Conservation (phyloP, 1,284 basidiomycete genomes). For the Veloporphyrellus conicus region DNA sequence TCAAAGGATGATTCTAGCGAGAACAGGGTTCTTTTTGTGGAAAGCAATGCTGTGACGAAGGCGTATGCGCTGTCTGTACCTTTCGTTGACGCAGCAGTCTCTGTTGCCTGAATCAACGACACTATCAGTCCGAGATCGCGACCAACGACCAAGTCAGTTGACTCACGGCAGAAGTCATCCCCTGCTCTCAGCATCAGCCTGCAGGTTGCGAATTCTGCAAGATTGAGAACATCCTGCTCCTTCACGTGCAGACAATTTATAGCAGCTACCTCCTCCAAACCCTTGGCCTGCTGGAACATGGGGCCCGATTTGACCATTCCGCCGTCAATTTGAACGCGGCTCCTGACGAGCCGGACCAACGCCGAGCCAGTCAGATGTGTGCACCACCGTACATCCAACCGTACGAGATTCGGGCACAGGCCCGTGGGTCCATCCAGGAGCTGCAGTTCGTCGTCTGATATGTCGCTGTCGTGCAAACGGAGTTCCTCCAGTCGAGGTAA, state of each 20-base stretch:
- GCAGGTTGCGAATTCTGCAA: conserved; percentile 50
- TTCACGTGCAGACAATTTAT: conserved; percentile 58
- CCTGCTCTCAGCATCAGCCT: conserved; percentile 42
- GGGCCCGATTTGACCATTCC: conserved; percentile 4
- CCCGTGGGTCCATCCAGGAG: conserved; percentile 40
- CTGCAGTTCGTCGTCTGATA: conserved; percentile 47
- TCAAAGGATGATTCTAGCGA: conserved; percentile 26
- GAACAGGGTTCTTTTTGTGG: conserved; percentile 10
- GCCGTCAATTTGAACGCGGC: conserved; percentile 28
- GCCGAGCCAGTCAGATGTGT: conserved; percentile 50
- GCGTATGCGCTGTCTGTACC: conserved; percentile 47
- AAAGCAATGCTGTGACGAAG: conserved; percentile 31
- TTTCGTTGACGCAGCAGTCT: conserved; percentile 52
- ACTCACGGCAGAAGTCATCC: conserved; percentile 57
- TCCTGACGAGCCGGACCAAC: conserved; percentile 47
- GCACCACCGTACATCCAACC: conserved; percentile 61
- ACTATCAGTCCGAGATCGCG: not conserved
- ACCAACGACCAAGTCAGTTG: not conserved
- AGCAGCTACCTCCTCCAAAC: conserved; percentile 46
- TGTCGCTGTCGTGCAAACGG: conserved; percentile 57
- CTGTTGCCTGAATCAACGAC: conserved; percentile 34
- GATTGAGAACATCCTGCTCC: conserved; percentile 50
- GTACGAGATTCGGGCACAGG: conserved; percentile 46
- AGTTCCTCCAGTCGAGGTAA: conserved; percentile 46
- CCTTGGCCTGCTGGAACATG: conserved; percentile 3